Evolutionary conservation across 2,329 filamentous ascomycete genomes (phyloP), one percentile per base, ranked within the genome.

Genomic region (Fusarium nygamai): DNA sequence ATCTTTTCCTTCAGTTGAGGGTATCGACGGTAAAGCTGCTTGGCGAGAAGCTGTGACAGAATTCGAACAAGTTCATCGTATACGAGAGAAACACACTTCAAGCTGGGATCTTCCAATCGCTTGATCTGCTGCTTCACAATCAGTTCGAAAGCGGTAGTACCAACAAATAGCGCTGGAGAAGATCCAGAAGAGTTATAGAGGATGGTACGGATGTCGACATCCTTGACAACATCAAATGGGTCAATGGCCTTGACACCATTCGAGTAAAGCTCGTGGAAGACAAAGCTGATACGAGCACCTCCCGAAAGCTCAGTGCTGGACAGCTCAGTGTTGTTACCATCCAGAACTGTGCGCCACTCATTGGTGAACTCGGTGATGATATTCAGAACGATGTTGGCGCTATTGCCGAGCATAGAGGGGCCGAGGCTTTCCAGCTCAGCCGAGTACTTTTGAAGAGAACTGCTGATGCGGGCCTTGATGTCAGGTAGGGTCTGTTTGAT

Each of bases 41-140:
- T 99, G 83, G 90, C 89, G 61, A 99, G 90, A 24, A 98, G 89
- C 83, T 98, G 95, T 34, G 93, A 92, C 64, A 99, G 90, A 79
- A 99, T 99, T 72, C 96, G 94, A 73, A 99, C 96, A 79, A 99
- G 85, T 86, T 99, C 96, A 81, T 99, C 96, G 80, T 98, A 99
- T 44, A 99, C 96, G 61, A 99, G 88, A 60, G 95, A 97, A 44
- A 98, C 96, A 88, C 96, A 99, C 88, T 98, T 99, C 83, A 98
- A 86, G 82, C 95, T 98, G 44, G 96, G 97, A 71, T 99, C 96
- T 84, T 99, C 96, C 60, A 99, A 84, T 64, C 96, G 91, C 89
- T 94, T 97, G 85, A 99, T 99, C 83, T 99, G 95, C 83, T 98
- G 94, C 89, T 98, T 99, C 76, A 98, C 96, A 78, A 99, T 98